phyloP scores from a whole-genome alignment of 345 rosid species.

The Citrus inodora region DNA sequence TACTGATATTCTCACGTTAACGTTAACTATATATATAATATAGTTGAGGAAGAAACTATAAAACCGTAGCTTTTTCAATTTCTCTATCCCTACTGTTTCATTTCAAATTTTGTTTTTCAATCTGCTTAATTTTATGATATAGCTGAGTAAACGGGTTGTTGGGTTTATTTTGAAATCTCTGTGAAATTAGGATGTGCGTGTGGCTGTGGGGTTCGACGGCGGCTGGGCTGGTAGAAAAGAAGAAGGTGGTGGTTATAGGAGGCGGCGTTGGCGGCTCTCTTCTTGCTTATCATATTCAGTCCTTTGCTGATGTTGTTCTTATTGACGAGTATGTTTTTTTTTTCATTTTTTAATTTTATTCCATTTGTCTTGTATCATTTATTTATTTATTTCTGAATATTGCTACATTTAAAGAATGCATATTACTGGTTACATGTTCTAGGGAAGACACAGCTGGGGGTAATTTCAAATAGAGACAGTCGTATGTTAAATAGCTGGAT shows the following conservation, averaged over 20 bases:
- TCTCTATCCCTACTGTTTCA: too few species aligned
- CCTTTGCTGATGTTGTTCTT: constrained; percentile 54
- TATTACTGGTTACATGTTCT: not conserved
- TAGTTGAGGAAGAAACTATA: too few species aligned
- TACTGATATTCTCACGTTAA: too few species aligned
- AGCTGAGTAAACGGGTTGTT: not conserved
- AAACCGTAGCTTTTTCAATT: too few species aligned
- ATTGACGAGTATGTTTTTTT: constrained; percentile 35
- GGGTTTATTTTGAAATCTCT: too few species aligned
- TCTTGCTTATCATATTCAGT: constrained; percentile 47
- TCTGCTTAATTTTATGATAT: not conserved
- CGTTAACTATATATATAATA: too few species aligned
- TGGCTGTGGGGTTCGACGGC: not conserved
- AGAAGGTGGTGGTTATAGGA: constrained; percentile 47
- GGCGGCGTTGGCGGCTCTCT: constrained; percentile 63
- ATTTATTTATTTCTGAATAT: not conserved
- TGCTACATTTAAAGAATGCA: not conserved
- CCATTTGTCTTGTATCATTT: too few species aligned
- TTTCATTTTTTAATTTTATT: too few species aligned
- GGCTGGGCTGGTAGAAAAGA: constrained; percentile 1
- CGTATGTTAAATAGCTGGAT: not conserved
- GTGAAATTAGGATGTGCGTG: not conserved
- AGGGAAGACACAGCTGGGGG: not conserved
- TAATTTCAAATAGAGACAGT: not conserved
- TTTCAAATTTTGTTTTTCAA: too few species aligned